These are phyloP conservation scores for Dalechampia spathulata DNA, from an alignment of 441 rosid genomes.

Conservation along the genomic window DNA sequence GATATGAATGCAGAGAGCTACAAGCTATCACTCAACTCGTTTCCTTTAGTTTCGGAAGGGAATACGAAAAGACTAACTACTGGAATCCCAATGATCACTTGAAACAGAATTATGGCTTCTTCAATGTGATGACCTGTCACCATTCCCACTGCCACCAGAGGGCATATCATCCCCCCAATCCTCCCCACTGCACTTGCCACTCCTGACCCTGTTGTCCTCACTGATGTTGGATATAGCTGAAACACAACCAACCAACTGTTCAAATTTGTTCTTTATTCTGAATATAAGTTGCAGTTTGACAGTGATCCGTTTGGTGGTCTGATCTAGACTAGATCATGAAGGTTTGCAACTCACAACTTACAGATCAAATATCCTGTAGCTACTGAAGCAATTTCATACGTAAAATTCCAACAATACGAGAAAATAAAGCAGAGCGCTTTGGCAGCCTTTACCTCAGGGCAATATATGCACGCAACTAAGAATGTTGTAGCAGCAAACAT, in stretches of 20 bases:
- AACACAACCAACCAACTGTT: background rate
- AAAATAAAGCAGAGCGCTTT: background rate
- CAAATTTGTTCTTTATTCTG: background rate
- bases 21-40: constrained; percentile 37
- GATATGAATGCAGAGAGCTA: no score
- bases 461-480: constrained; percentile 41
- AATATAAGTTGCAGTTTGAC: no score
- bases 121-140: constrained; percentile 31
- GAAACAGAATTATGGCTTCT: constrained; percentile 33
- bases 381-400: background rate
- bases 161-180: constrained; percentile 51
- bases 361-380: background rate
- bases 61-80: constrained; percentile 27
- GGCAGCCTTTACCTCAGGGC: constrained; percentile 45
- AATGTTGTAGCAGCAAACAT: constrained; percentile 38
- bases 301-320: no score
- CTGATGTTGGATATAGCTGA: constrained; percentile 38
- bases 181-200: constrained; percentile 45
- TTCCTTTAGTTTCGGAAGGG: constrained; percentile 53
- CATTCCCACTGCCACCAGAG: constrained; percentile 45
- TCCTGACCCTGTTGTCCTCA: constrained; percentile 44
- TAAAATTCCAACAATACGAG: background rate
- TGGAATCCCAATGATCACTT: constrained; percentile 25
- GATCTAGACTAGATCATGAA: no score
- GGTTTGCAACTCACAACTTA: background rate